Evolutionary conservation across 129 eudicot species (phyloP), one percentile per base, ranked within the genome.

Genomic region (Artemisia argyi): DNA sequence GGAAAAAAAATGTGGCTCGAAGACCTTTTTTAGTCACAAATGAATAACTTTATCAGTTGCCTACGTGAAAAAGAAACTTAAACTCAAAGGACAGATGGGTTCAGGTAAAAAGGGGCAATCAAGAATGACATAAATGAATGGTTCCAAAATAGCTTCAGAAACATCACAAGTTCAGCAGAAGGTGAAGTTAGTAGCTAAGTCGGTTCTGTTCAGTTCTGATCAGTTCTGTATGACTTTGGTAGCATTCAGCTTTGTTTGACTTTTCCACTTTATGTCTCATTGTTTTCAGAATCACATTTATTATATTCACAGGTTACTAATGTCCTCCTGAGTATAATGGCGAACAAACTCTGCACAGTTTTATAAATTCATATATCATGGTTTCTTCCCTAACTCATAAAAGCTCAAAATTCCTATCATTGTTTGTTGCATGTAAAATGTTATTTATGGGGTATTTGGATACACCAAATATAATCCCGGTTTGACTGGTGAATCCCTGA

Each of bases 141-240:
- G 63, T 57, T 9, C 63, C 32, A 57, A 57, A 57, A 57, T 18
- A 28, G 63, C 32, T 57, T 19, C 63, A 57, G 63, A 19, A 19
- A 20, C 62, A 57, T 57, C 32, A 18, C 26, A 57, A 57, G 63
- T 24, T 20, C 22, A 28, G 26, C 35, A 57, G 63, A 57, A 57
- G 63, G 6, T 26, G 16, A 26, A 26, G 44, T 59, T 3, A 20
- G 12, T 24, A 59, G 39, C n/a, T 4, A 32, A 32, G 35, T 30
- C 39, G 26, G 65, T 24, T 19, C 65, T 24, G 35, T 4, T 22
- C 65, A 11, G 65, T 60, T 60, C 46, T 11, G 46, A 26, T 22
- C 65, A 11, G 65, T 60, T 60, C 46, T 11, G 46, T 60, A 26
- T 60, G 65, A 60, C 65, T 26, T 60, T 26, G 7, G 12, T 60